Evolutionary conservation across 129 eudicot genomes (phyloP).

Genomic region (Smallanthus sonchifolius): DNA sequence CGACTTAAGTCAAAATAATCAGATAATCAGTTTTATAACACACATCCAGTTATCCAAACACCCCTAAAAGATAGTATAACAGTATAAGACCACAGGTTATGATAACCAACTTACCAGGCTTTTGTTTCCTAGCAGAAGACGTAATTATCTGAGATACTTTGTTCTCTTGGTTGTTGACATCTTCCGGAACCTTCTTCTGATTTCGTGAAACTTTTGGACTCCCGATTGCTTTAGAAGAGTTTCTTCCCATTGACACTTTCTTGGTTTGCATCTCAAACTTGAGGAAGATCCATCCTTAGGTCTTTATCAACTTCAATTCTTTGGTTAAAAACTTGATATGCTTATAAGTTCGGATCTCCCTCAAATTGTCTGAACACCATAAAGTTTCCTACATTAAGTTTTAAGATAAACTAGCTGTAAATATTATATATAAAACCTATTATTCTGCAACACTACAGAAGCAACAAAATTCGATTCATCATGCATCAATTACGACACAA

Average conservation of each 20-base stretch:
- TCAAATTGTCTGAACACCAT: neutral
- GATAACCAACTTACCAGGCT: slow-evolving; percentile 42
- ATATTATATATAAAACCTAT: neutral
- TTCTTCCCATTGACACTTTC: slow-evolving; percentile 64
- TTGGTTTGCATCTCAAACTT: slow-evolving; percentile 78
- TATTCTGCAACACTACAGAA: slow-evolving; percentile 4
- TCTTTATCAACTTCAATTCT: slow-evolving; percentile 13
- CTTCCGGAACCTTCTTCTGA: slow-evolving; percentile 61
- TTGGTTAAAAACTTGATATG: neutral
- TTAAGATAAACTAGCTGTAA: neutral
- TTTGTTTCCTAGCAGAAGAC: slow-evolving; percentile 84
- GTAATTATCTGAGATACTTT: slow-evolving; percentile 78
- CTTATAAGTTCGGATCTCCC: neutral
- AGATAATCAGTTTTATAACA: neutral
- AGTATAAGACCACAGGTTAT: neutral
- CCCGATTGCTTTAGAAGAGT: slow-evolving; percentile 44
- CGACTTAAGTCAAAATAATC: neutral
- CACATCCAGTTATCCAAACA: neutral
- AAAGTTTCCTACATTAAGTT: slow-evolving; percentile 10
- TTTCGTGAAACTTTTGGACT: slow-evolving; percentile 69
- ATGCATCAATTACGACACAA: neutral
- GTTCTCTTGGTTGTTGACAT: slow-evolving; percentile 59
- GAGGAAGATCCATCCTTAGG: slow-evolving; percentile 25
- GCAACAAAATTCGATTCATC: neutral
- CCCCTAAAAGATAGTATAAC: neutral